Evolutionary conservation across 1,284 basidiomycete species (phyloP).

Genomic region (Meira miltonrushii): DNA sequence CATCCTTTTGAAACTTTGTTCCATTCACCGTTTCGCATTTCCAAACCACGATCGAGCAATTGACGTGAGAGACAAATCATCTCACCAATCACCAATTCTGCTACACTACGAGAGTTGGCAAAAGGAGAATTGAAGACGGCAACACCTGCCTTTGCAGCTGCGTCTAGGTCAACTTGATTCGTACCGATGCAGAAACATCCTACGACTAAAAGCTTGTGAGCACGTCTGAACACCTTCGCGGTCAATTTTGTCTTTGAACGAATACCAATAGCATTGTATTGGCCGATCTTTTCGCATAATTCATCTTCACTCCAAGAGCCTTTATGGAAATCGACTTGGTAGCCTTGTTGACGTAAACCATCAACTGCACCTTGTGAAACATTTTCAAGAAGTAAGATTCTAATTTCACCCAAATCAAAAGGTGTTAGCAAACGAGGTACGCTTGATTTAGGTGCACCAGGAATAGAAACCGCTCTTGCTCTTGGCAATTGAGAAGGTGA

Average conservation of each 20-base stretch:
- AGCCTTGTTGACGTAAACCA: slow-evolving; percentile 77
- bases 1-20: slow-evolving; percentile 98
- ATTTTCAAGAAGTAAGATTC: slow-evolving; percentile 83
- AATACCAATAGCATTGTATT: slow-evolving; percentile 93
- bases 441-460: slow-evolving; percentile 1
- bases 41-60: slow-evolving; percentile 78
- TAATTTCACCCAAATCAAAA: slow-evolving; percentile 46
- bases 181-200: slow-evolving; percentile 99
- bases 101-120: slow-evolving; percentile 97
- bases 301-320: slow-evolving; percentile 87
- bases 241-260: slow-evolving; percentile 97
- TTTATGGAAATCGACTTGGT: slow-evolving; percentile 83
- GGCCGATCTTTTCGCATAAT: slow-evolving; percentile 76
- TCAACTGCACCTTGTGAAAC: slow-evolving; percentile 86
- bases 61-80: slow-evolving; percentile 91
- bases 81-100: slow-evolving; percentile 94
- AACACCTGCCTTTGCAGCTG: slow-evolving; percentile 81
- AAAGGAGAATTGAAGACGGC: slow-evolving; percentile 99
- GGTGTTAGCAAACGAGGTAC: slow-evolving; percentile 44
- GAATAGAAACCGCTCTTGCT: slow-evolving; percentile 26
- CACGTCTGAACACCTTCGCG: slow-evolving; percentile 66
- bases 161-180: slow-evolving; percentile 88
- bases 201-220: slow-evolving; percentile 69
- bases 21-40: slow-evolving; percentile 87
- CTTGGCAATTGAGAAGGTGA: slow-evolving; percentile 21